These are phyloP conservation scores for Mycena citricolor DNA, from an alignment of 1,284 basidiomycete species.

Conservation along the genomic window DNA sequence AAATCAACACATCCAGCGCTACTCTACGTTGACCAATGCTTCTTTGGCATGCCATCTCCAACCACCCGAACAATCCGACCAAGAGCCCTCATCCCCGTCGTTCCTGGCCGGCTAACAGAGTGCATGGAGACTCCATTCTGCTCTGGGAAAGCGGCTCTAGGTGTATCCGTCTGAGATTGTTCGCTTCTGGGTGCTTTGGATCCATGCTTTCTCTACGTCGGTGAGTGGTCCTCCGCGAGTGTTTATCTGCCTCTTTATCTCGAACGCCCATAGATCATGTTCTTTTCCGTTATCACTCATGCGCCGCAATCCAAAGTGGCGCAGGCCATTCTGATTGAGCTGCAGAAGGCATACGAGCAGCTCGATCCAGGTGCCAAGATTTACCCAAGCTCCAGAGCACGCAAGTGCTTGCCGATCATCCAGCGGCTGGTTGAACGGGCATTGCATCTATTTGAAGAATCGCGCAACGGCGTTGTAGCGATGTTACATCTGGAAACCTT, in stretches of 20 bases:
- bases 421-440: constrained; percentile 59
- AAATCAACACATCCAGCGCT: neutral
- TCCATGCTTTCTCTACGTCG: constrained; percentile 60
- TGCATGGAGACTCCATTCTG: constrained; percentile 49
- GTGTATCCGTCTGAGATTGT: constrained; percentile 55
- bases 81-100: constrained; percentile 59
- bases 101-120: no score
- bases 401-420: constrained; percentile 65
- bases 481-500: constrained; percentile 55
- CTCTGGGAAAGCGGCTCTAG: constrained; percentile 49
- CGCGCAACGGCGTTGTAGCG: no score
- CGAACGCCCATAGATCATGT: constrained; percentile 50
- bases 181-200: no score
- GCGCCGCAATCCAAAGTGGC: no score
- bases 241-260: neutral
- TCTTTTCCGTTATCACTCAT: constrained; percentile 65
- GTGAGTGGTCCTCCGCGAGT: constrained; percentile 34
- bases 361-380: constrained; percentile 60
- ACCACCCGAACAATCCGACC: no score
- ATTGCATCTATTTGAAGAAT: constrained; percentile 48
- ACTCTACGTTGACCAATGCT: constrained; percentile 66
- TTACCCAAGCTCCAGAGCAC: no score
- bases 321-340: no score
- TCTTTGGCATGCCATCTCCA: constrained; percentile 59
- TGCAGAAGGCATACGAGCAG: constrained; percentile 57